Conservation (phyloP, 306 rosid genomes). For the Corylus heterophylla region DNA sequence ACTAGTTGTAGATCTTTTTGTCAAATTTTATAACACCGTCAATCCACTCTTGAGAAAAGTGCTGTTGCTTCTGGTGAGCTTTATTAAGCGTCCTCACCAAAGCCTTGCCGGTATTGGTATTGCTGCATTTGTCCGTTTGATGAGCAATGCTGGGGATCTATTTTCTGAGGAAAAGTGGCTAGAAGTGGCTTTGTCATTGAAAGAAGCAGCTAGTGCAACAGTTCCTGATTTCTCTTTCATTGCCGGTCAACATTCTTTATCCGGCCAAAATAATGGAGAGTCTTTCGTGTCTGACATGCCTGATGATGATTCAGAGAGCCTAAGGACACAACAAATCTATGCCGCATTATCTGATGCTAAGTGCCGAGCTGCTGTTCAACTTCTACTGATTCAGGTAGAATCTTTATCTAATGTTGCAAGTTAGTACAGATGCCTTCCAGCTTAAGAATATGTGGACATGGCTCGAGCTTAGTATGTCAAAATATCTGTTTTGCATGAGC, state of each 20-base stretch:
- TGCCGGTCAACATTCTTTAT: slow-evolving; percentile 40
- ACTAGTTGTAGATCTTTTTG: slow-evolving; percentile 93
- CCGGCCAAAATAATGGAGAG: slow-evolving; percentile 52
- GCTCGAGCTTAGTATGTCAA: not conserved
- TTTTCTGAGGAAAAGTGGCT: slow-evolving; percentile 97
- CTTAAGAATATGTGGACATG: not conserved
- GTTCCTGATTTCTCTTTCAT: slow-evolving; percentile 82
- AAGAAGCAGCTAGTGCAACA: slow-evolving; percentile 86
- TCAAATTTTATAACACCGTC: slow-evolving; percentile 84
- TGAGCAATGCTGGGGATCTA: slow-evolving; percentile 92
- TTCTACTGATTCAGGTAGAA: slow-evolving; percentile 90
- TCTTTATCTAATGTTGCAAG: slow-evolving; percentile 22
- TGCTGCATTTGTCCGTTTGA: slow-evolving; percentile 96
- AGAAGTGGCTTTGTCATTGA: slow-evolving; percentile 81
- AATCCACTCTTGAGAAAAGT: slow-evolving; percentile 92
- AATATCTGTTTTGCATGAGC: not conserved
- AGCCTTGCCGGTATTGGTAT: slow-evolving; percentile 98
- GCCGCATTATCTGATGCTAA: slow-evolving; percentile 69
- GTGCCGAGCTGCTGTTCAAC: slow-evolving; percentile 96
- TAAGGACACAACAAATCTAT: slow-evolving; percentile 45
- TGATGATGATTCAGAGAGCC: slow-evolving; percentile 48
- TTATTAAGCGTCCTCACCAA: slow-evolving; percentile 96
- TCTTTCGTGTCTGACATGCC: slow-evolving; percentile 46
- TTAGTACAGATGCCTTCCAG: slow-evolving; percentile 6
- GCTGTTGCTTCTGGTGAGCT: slow-evolving; percentile 86